A percentile compares a stretch with the other conserved stretches of the same genome.
phyloP scores from a whole-genome alignment of 2,329 filamentous ascomycete genomes.

The Phyllosticta paracitricarpa region DNA sequence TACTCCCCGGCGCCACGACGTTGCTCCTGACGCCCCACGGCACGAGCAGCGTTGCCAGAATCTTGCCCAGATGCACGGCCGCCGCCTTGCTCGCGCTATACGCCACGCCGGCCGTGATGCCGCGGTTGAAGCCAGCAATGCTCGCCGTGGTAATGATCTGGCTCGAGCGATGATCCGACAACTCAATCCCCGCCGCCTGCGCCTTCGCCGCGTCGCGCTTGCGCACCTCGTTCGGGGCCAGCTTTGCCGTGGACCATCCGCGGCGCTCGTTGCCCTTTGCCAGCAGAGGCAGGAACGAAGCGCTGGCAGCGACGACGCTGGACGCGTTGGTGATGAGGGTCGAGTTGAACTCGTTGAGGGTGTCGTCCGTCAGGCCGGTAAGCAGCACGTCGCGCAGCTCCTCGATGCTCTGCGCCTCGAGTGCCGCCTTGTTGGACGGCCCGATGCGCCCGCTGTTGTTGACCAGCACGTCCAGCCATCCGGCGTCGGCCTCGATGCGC shows the following conservation, averaged over 20 bases:
- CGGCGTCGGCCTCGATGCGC: constrained; percentile 32
- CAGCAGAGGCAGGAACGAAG: constrained; percentile 36
- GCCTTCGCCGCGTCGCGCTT: constrained; percentile 14
- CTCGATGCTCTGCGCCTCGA: constrained; percentile 33
- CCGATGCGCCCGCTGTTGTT: constrained; percentile 43
- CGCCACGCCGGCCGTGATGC: constrained; percentile 27
- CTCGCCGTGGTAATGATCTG: constrained; percentile 38
- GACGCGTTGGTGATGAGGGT: constrained; percentile 36
- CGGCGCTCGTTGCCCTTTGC: constrained; percentile 35
- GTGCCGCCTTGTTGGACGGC: constrained; percentile 32
- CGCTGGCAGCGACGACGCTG: constrained; percentile 34
- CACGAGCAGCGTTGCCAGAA: constrained; percentile 31
- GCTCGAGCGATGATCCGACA: constrained; percentile 29
- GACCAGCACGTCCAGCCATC: constrained; percentile 43
- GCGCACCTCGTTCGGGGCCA: constrained; percentile 17
- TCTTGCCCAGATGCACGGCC: constrained; percentile 36
- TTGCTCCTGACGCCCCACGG: constrained; percentile 39
- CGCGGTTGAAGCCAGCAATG: constrained; percentile 31
- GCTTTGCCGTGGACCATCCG: constrained; percentile 26
- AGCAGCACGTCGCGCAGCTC: constrained; percentile 34
- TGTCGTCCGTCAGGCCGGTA: constrained; percentile 17
- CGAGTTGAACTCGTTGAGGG: constrained; percentile 13
- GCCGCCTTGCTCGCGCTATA: constrained; percentile 38
- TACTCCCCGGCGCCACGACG: constrained; percentile 33
- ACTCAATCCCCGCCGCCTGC: constrained; percentile 15